phyloP scores from a whole-genome alignment of 225 moss, liverwort and hornwort species.

The Sphagnum tenellum region DNA sequence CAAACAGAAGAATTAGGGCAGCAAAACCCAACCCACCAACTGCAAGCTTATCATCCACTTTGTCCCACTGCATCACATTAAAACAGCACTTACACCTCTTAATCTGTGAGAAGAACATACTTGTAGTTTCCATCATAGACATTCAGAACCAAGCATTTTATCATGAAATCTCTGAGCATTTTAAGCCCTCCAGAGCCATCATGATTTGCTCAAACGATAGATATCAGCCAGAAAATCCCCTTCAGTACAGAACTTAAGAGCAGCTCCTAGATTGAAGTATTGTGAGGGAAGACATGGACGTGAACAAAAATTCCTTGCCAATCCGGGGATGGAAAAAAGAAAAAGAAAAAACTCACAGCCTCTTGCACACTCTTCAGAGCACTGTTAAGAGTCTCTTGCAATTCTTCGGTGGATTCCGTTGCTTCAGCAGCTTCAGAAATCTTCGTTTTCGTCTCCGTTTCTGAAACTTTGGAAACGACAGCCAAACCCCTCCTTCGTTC shows the following conservation, averaged over 20 bases:
- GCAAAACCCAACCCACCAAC: conserved; percentile 62
- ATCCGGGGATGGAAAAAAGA: neutral
- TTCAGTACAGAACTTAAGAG: too few relatives aligned
- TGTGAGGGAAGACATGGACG: too few relatives aligned
- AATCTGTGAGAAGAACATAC: too few relatives aligned
- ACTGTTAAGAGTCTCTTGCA: conserved; percentile 28
- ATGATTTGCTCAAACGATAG: too few relatives aligned
- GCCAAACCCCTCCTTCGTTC: conserved; percentile 35
- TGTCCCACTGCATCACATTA: conserved; percentile 56
- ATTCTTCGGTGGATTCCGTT: conserved; percentile 11
- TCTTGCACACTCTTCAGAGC: conserved; percentile 32
- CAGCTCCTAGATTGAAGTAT: too few relatives aligned
- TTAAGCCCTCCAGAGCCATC: too few relatives aligned
- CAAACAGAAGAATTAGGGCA: conserved; percentile 64
- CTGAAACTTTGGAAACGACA: conserved; percentile 45
- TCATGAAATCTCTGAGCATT: too few relatives aligned
- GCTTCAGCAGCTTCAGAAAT: too few relatives aligned
- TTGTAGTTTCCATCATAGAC: too few relatives aligned
- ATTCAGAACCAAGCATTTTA: neutral
- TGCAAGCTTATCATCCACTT: conserved; percentile 84
- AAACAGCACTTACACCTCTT: too few relatives aligned
- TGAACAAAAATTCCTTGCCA: too few relatives aligned
- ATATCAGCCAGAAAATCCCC: too few relatives aligned
- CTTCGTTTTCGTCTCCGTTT: conserved; percentile 4
- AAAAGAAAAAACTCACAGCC: conserved; percentile 8